Evolutionary conservation across 2,329 filamentous ascomycete genomes (phyloP).

Genomic region (Botrytis hyacinthi): DNA sequence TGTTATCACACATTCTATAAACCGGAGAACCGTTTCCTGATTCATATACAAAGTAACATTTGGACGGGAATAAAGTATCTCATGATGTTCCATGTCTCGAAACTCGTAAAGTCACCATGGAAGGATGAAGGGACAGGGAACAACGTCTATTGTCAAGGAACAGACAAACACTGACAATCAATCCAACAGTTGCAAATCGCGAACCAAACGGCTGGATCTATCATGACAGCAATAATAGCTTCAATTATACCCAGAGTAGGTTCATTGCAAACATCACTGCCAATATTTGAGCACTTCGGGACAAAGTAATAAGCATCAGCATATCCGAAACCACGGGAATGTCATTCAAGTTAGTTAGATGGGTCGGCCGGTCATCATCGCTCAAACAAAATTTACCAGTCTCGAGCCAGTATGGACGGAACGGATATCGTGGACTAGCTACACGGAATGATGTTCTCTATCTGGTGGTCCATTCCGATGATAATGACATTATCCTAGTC

Average conservation of each 20-base stretch:
- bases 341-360: background rate
- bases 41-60: background rate
- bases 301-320: background rate
- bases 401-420: background rate
- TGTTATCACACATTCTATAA: background rate
- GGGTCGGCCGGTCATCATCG: background rate
- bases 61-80: background rate
- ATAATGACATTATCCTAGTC: background rate
- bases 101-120: background rate
- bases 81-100: background rate
- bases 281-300: background rate
- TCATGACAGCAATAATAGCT: background rate
- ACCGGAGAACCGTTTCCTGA: background rate
- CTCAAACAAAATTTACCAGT: background rate
- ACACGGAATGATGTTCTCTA: background rate
- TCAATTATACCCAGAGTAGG: background rate
- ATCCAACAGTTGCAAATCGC: background rate
- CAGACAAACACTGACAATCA: background rate
- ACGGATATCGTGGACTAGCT: background rate
- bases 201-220: background rate
- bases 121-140: background rate
- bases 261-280: background rate
- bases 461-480: slow-evolving; percentile 1
- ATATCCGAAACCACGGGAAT: slow-evolving; percentile 5
- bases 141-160: background rate